Evolutionary conservation across 75 land plant genomes (phyloP), one percentile per base, ranked within the genome.

Genomic region (Selaginella tamariscina): DNA sequence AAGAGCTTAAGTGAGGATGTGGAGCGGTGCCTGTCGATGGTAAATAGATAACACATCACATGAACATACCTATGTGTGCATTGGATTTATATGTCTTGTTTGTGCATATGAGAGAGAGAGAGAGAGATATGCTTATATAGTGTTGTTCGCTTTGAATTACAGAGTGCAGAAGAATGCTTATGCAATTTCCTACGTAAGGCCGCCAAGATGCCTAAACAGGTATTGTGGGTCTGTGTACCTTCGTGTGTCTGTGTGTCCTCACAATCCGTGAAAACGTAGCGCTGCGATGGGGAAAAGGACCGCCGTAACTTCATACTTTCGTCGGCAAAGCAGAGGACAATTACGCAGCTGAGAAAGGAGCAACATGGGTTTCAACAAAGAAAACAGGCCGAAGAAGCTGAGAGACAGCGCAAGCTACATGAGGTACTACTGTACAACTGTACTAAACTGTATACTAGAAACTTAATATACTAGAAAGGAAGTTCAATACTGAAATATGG

Each of bases 1-100:
- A 83, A 71, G 71, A 70, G 67, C 65, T 66, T 82, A n/a, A 77
- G 83, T 70, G 82, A 76, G 76, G 98, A 93, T 59, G 90, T 83
- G 63, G 98, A 87, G 74, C 82, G 83, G 26, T 89, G 96, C 74
- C 68, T 93, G 67, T 93, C 98, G 55, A 67, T 93, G 96, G 98
- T 93, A 39, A 72, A 70, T 29, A 11, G 44, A 22, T 39, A 32
- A 20, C 33, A 5, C n/a, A n/a, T n/a, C n/a, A n/a, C n/a, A n/a
- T n/a, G n/a, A n/a, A 15, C 49, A 15, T 39, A 5, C 49, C 49
- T 15, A 15, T 39, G 49, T 39, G 49, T 5, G 15, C 5, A 39
- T 39, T 39, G 49, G 15, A 15, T 15, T 39, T 39, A 39, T 39
- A 39, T n/a, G n/a, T n/a, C n/a, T n/a, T n/a, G n/a, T n/a, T n/a